Evolutionary conservation across 1,284 basidiomycete genomes (phyloP), one percentile per base, ranked within the genome.

Genomic region (Fomitopsis betulina): DNA sequence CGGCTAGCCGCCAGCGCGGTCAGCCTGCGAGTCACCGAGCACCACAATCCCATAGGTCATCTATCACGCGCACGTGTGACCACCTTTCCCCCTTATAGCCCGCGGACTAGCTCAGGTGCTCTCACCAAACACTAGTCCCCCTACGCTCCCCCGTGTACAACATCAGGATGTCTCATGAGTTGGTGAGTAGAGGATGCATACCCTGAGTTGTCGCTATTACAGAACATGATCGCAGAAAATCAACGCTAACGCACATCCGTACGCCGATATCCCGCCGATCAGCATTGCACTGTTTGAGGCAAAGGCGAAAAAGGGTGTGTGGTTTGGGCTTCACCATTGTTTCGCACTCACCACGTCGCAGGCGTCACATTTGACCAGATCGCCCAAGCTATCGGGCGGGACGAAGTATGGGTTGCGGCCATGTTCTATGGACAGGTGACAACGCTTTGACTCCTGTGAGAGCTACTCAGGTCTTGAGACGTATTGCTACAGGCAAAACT

Each of bases 331-430:
- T 15, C 13, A 23, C 1, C 19, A 7, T 32, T 32, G 9, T 19
- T 12, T 12, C 4, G 17, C 15, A n/a, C 23, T 52, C 10, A 58
- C 38, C n/a, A 23, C 39, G 15, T 54, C 30, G 35, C 64, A 87
- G 89, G 85, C 19, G 66, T 90, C 60, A 87, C 86, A 13, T 94
- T 94, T 63, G 89, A 85, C 52, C 75, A 84, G 51, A 85, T 94
- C 62, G 89, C 82, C 5, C 77, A 86, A 59, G 76, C 77, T 13
- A 79, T 94, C 59, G 83, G 81, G n/a, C 85, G 82, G 66, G 89
- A 92, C 65, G 93, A 96, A 71, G 82, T 94, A 39, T 96, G 91
- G 91, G 82, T 93, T n/a, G 93, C 93, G 1, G 84, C 92, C 0
- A 81, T 89, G 42, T 93, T 95, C 74, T 94, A 93, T 65, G 93